Evolutionary conservation across 2,329 filamentous ascomycete species (phyloP), one percentile per base, ranked within the genome.

Genomic region (Amesomyces nigricolor): DNA sequence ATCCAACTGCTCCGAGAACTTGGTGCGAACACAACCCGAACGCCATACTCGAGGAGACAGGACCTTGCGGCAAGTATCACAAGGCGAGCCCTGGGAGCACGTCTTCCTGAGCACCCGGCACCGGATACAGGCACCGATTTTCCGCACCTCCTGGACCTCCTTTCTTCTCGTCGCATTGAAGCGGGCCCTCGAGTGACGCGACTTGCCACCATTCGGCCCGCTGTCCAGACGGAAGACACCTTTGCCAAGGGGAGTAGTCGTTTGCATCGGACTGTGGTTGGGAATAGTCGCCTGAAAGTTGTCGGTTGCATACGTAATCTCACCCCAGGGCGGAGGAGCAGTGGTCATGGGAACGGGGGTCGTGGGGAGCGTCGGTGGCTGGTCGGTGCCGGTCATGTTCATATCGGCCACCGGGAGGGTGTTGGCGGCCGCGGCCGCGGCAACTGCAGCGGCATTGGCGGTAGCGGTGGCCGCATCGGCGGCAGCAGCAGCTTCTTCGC

Each of bases 41-140:
- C 78, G 79, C 83, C 83, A 87, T n/a, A 86, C 76, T 8, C 83
- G 76, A 0, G 83, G 82, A 3, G 79, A 77, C 39, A 86, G 70
- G 0, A 87, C 82, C 63, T 82, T 85, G 58, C 78, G 77, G 59
- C 83, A 87, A 1, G 82, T 82, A 51, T 80, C 77, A 61, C 83
- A 87, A 0, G 83, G 82, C 6, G 76, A 79, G 32, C 81, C 83
- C 56, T 77, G 78, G n/a, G 81, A 83, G 63, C 83, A 87, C 1
- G 81, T 83, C 70, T 87, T 87, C 55, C 83, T 77, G 37, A 87
- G 69, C 58, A 86, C 85, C 38, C 82, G 77, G 63, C 83, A 87
- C 44, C 83, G 74, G 51, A 86, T 84, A 62, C 83, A 87, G 11
- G 83, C 83, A 5, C 83, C 83, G 37, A 83, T 77, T 62, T 83